Conservation (phyloP, 2,329 filamentous ascomycete genomes). For the Raffaelea albimanens region DNA sequence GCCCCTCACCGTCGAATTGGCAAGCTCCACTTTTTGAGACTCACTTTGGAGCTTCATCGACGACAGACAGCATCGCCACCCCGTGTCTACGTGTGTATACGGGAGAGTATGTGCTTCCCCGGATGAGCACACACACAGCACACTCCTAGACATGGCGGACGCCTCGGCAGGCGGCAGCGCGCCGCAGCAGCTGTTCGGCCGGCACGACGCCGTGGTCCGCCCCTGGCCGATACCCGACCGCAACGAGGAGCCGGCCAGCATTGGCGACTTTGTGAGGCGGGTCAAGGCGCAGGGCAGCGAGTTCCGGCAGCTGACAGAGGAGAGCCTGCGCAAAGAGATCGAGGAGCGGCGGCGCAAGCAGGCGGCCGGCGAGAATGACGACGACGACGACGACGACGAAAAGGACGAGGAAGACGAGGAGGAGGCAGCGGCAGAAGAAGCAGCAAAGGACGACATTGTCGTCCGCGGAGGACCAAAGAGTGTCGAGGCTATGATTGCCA, state of each 20-base stretch:
- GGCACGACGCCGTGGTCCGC: slow-evolving; percentile 30
- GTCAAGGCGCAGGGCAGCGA: slow-evolving; percentile 72
- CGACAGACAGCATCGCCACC: too few relatives aligned
- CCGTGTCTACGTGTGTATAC: too few relatives aligned
- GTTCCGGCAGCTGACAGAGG: slow-evolving; percentile 71
- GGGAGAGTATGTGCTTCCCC: too few relatives aligned
- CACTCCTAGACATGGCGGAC: too few relatives aligned
- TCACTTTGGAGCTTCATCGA: too few relatives aligned
- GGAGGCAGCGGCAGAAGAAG: not conserved
- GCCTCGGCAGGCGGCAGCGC: not conserved
- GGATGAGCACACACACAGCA: too few relatives aligned
- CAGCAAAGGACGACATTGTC: slow-evolving; percentile 14
- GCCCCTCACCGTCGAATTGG: too few relatives aligned
- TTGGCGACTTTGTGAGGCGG: slow-evolving; percentile 69
- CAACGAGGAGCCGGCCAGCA: slow-evolving; percentile 39
- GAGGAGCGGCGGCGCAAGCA: slow-evolving; percentile 30
- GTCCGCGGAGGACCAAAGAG: slow-evolving; percentile 2
- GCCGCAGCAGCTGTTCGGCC: slow-evolving; percentile 10
- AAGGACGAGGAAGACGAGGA: slow-evolving; percentile 20
- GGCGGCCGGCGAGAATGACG: slow-evolving; percentile 31
- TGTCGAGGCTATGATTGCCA: slow-evolving; percentile 33
- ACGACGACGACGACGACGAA: slow-evolving; percentile 36
- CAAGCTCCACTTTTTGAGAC: too few relatives aligned
- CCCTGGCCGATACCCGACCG: slow-evolving; percentile 50
- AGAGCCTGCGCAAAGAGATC: slow-evolving; percentile 61